phyloP scores from a whole-genome alignment of 768 basidiomycete species.

The Calocera viscosa region DNA sequence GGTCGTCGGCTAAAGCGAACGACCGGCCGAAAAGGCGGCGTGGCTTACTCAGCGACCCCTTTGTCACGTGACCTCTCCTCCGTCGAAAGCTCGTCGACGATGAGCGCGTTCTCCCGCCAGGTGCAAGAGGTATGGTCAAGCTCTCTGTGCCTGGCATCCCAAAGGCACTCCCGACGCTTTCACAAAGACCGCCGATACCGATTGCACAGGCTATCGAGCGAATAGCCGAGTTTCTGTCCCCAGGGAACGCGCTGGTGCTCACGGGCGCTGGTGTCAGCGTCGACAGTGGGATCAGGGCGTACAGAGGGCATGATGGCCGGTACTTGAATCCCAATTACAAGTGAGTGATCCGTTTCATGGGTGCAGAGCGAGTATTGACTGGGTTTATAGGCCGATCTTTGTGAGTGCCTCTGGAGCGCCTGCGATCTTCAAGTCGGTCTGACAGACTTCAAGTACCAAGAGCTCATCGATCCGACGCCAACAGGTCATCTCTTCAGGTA shows the following conservation, averaged over 20 bases:
- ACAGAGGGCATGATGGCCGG: constrained; percentile 71
- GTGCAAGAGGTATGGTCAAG: background rate
- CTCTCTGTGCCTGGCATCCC: background rate
- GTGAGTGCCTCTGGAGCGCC: constrained; percentile 20
- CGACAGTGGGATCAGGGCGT: constrained; percentile 91
- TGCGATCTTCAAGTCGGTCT: constrained; percentile 11
- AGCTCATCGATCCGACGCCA: constrained; percentile 59
- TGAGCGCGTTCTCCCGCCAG: background rate
- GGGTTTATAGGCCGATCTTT: constrained; percentile 43
- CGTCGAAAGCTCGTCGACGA: background rate
- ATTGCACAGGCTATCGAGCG: constrained; percentile 45
- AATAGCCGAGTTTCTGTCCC: constrained; percentile 50
- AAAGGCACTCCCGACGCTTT: background rate
- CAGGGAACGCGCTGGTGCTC: constrained; percentile 60
- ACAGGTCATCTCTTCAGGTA: constrained; percentile 63
- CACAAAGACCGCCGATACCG: constrained; percentile 31
- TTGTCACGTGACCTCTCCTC: background rate
- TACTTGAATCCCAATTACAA: constrained; percentile 87
- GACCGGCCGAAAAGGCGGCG: too few relatives aligned
- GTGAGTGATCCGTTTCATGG: constrained; percentile 31
- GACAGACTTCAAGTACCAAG: constrained; percentile 47
- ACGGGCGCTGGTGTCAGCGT: constrained; percentile 93
- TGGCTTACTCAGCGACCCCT: too few relatives aligned
- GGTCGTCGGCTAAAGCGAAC: too few relatives aligned
- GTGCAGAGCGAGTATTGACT: too few relatives aligned